These are phyloP conservation scores for Mediolabrus comicus DNA, from an alignment of 108 stramenopile species.

Conservation along the genomic window DNA sequence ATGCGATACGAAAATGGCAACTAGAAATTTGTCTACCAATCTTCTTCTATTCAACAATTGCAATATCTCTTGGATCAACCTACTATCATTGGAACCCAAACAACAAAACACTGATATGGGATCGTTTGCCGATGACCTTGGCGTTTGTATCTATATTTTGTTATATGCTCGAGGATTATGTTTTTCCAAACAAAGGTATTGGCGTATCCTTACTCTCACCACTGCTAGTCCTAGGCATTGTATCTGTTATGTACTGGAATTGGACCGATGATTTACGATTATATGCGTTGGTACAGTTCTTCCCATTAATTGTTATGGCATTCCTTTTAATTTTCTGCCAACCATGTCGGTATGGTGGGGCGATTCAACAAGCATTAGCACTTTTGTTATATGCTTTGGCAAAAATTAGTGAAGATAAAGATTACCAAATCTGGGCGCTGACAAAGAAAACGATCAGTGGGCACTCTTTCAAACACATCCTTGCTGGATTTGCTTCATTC, in stretches of 20 bases:
- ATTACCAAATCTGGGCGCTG: conserved; percentile 14
- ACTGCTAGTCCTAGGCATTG: conserved; percentile 8
- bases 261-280: conserved; percentile 28
- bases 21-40: conserved; percentile 16
- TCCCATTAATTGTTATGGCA: conserved; percentile 13
- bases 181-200: not conserved
- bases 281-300: conserved; percentile 17
- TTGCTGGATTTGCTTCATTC: conserved; percentile 25
- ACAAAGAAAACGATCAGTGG: conserved; percentile 9
- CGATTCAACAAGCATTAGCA: conserved; percentile 13
- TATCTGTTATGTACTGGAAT: conserved; percentile 23
- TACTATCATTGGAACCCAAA: conserved; percentile 38
- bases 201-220: conserved; percentile 9
- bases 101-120: conserved; percentile 27
- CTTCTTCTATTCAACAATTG: conserved; percentile 23
- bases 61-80: conserved; percentile 21
- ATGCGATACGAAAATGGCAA: not conserved
- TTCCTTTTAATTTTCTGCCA: conserved; percentile 7
- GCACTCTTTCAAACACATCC: conserved; percentile 20
- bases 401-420: conserved; percentile 14
- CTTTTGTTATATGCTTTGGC: conserved; percentile 11
- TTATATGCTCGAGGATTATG: conserved; percentile 20
- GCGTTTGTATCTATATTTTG: conserved; percentile 23
- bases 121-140: conserved; percentile 34
- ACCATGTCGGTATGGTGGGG: conserved; percentile 4